These are phyloP conservation scores for Chlamydomonas sp. DNA, from an alignment of 139 green algal genomes.

Conservation along the genomic window DNA sequence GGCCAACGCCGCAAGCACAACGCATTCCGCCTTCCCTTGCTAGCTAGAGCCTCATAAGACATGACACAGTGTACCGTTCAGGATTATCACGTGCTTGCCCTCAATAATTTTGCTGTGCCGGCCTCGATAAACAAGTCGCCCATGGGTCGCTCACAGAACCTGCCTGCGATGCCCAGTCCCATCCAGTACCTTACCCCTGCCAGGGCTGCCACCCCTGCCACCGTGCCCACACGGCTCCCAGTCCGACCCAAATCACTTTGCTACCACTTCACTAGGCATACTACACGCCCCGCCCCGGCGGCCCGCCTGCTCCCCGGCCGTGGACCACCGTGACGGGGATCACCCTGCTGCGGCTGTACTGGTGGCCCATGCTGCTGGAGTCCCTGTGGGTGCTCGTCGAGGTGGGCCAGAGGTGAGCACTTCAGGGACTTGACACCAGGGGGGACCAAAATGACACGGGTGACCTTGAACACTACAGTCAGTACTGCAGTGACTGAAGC, in stretches of 20 bases:
- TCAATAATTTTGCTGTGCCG: background rate
- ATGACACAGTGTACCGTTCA: background rate
- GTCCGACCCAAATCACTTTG: too few relatives aligned
- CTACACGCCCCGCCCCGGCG: background rate
- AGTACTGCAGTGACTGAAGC: too few relatives aligned
- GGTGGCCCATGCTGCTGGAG: slow-evolving; percentile 54
- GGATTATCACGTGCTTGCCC: background rate
- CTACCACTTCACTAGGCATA: background rate
- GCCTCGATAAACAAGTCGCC: background rate
- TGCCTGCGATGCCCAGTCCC: background rate
- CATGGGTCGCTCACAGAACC: background rate
- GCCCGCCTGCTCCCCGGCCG: background rate
- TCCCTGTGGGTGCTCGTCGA: slow-evolving; percentile 62
- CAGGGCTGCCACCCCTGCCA: too few relatives aligned
- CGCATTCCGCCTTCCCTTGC: background rate
- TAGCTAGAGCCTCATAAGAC: background rate
- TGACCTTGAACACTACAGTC: too few relatives aligned
- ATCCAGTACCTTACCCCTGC: too few relatives aligned
- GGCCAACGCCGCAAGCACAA: background rate
- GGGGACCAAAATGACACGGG: too few relatives aligned
- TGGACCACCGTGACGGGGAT: slow-evolving; percentile 33
- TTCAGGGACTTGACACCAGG: background rate
- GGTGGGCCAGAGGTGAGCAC: slow-evolving; percentile 57
- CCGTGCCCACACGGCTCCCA: too few relatives aligned
- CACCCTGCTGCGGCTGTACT: slow-evolving; percentile 64